Evolutionary conservation across 202 grass and related monocot species (phyloP), one percentile per base, ranked within the genome.

Genomic region (Carex arenaria): DNA sequence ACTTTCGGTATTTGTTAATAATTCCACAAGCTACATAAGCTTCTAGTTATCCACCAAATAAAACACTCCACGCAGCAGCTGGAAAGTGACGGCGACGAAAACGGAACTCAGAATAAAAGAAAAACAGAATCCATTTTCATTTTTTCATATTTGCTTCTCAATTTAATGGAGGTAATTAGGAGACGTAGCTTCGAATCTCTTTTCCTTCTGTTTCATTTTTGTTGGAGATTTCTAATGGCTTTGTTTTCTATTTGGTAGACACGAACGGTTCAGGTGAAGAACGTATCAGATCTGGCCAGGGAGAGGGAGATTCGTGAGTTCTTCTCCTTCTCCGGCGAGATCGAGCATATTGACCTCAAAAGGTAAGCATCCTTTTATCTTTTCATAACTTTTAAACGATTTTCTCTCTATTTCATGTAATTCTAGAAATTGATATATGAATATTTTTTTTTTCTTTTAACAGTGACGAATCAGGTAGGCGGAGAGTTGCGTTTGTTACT

Each of bases 251-350:
- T 73, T 69, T 82, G 56, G 49, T 60, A 56, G 85, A 90, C 83
- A 72, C 89, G 93, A 88, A 93, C 96, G 63, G 96, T 99, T 85
- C 83, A 85, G 79, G 96, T 95, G 82, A 79, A 93, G 64, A 99
- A 99, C 78, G 90, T 99, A 57, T 99, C 96, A 93, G 96, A 99
- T 99, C 96, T 95, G 88, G 93, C 91, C 0, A 88, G 91, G 56
- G 96, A 95, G 79, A 88, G 93, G 78, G 96, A 99, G 93, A 92
- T 99, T 87, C 91, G 93, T 40, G 93, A 99, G 84, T 99, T 99
- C 91, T 99, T 99, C 89, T 99, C 96, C 60, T 99, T 99, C 63
- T 93, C 96, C 13, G 96, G 96, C 14, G 96, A 95, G 79, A 95
- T 99, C 80, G 96, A 99, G 32, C 88, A 95, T 80, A 72, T 95